phyloP scores from a whole-genome alignment of 2,329 filamentous ascomycete genomes.

The Aspergillus cejpii region DNA sequence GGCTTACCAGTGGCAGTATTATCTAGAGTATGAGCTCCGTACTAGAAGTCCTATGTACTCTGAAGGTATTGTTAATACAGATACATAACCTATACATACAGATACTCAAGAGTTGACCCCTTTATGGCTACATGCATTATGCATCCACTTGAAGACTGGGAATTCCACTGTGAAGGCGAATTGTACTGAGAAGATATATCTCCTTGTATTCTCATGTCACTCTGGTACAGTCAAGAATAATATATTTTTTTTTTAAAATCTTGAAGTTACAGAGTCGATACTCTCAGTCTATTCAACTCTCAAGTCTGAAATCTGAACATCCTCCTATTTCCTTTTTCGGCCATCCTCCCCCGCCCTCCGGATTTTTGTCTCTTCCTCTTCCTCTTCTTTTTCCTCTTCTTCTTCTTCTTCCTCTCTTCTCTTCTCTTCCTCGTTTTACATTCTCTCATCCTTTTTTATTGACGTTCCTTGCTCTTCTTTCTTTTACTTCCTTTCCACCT shows the following conservation, averaged over 20 bases:
- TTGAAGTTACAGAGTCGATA: not conserved
- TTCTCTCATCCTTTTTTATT: constrained; percentile 13
- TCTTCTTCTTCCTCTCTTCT: constrained; percentile 11
- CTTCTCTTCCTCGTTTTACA: constrained; percentile 13
- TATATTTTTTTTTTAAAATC: no score
- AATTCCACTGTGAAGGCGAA: constrained; percentile 11
- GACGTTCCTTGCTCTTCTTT: constrained; percentile 23
- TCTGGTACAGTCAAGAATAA: no score
- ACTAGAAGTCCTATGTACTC: constrained; percentile 24
- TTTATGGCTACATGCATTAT: constrained; percentile 22
- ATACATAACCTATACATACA: not conserved
- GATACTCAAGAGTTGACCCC: constrained; percentile 3
- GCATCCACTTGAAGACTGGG: constrained; percentile 10
- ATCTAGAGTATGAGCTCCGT: no score
- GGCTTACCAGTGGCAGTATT: not conserved
- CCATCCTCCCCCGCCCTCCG: constrained; percentile 19
- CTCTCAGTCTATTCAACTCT: no score
- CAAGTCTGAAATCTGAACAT: no score
- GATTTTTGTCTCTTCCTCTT: constrained; percentile 10
- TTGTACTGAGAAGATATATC: not conserved
- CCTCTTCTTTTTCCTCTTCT: constrained; percentile 14
- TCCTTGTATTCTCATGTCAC: not conserved
- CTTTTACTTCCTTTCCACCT: constrained; percentile 18
- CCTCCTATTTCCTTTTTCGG: constrained; percentile 16
- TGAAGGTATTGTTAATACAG: constrained; percentile 16